phyloP scores from a whole-genome alignment of 768 basidiomycete genomes.

The Baorangia bicolor region DNA sequence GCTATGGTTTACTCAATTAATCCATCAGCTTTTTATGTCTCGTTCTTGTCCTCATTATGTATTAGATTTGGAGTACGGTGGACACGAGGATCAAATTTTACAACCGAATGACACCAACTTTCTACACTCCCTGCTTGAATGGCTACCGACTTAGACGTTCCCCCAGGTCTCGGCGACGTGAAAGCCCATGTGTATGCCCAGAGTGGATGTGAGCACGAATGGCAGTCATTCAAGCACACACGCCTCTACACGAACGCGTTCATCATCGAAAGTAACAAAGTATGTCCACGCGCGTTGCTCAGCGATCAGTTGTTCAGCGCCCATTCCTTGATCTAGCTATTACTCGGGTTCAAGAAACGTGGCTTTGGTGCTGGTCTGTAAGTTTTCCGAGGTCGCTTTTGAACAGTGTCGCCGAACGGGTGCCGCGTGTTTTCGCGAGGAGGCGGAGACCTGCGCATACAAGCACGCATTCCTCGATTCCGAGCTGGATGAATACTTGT shows the following conservation, averaged over 20 bases:
- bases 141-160: slow-evolving; percentile 23
- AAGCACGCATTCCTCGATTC: not conserved
- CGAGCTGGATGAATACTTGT: not conserved
- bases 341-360: slow-evolving; percentile 78
- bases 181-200: slow-evolving; percentile 32
- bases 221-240: slow-evolving; percentile 43
- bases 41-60: slow-evolving; percentile 12
- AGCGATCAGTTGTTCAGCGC: not conserved
- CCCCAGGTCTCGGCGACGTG: slow-evolving; percentile 43
- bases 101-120: not conserved
- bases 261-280: slow-evolving; percentile 52
- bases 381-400: slow-evolving; percentile 18
- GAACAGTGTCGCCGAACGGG: no score
- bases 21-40: not conserved
- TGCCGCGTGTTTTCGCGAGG: not conserved
- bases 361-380: slow-evolving; percentile 70
- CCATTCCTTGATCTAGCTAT: slow-evolving; percentile 54
- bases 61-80: not conserved
- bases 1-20: not conserved
- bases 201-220: slow-evolving; percentile 40
- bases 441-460: not conserved
- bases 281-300: slow-evolving; percentile 16
- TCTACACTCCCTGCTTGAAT: slow-evolving; percentile 3
- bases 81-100: not conserved
- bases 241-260: slow-evolving; percentile 72